Conservation (phyloP, 352 stramenopile genomes). For the Phytophthora pistaciae region DNA sequence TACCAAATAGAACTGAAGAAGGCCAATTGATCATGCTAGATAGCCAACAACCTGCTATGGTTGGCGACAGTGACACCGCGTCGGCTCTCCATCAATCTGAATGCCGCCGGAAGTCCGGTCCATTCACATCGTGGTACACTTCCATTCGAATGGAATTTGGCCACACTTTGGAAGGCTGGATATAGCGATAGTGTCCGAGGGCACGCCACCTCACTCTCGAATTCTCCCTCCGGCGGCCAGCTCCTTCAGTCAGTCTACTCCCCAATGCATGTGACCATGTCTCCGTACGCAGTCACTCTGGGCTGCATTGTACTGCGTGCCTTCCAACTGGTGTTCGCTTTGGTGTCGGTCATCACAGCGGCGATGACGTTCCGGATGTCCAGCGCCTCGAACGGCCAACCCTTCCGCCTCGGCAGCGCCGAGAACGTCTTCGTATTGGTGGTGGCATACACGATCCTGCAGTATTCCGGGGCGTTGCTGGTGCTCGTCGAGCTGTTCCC, state of each 20-base stretch:
- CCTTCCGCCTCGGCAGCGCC: conserved; percentile 38
- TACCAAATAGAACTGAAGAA: conserved; percentile 26
- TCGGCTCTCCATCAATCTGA: neutral
- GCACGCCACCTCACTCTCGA: conserved; percentile 25
- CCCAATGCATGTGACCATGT: conserved; percentile 24
- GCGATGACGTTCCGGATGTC: conserved; percentile 25
- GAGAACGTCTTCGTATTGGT: conserved; percentile 35
- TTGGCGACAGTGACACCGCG: neutral
- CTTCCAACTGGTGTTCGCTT: conserved; percentile 38
- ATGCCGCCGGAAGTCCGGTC: neutral
- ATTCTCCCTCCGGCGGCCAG: conserved; percentile 5
- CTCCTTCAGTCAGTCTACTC: neutral
- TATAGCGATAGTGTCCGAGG: neutral
- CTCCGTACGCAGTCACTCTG: conserved; percentile 39
- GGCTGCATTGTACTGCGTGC: conserved; percentile 33
- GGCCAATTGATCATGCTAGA: neutral
- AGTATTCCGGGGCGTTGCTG: conserved; percentile 36
- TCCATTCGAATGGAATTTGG: conserved; percentile 1
- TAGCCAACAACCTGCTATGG: conserved; percentile 16
- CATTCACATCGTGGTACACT: conserved; percentile 4
- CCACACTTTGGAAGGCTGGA: conserved; percentile 4
- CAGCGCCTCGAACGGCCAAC: conserved; percentile 14
- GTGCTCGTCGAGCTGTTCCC: conserved; percentile 42
- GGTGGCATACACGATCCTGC: conserved; percentile 31
- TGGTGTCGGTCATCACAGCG: conserved; percentile 40